phyloP scores from a whole-genome alignment of 192 early-diverging fungal genomes.

The Lobulomyces angularis region DNA sequence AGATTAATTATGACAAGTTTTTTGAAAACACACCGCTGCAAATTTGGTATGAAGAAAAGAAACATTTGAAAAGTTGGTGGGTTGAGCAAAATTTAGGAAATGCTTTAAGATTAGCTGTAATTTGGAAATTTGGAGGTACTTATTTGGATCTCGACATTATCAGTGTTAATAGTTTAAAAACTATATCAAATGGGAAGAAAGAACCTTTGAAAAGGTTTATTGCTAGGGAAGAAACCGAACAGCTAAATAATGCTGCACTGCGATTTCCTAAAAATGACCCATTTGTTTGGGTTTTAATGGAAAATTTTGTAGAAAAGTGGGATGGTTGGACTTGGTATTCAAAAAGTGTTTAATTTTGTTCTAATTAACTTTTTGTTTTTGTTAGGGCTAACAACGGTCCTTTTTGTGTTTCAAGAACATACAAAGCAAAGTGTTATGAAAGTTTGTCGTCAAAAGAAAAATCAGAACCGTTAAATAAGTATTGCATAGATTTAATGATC shows the following conservation, averaged over 20 bases:
- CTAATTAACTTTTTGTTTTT: too few relatives aligned
- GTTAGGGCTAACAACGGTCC: too few relatives aligned
- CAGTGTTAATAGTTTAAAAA: slow-evolving; percentile 14
- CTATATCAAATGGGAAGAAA: too few relatives aligned
- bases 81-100: slow-evolving; percentile 24
- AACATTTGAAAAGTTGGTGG: slow-evolving; percentile 13
- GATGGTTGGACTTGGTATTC: slow-evolving; percentile 20
- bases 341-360: too few relatives aligned
- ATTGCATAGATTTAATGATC: too few relatives aligned
- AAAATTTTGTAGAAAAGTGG: slow-evolving; percentile 19
- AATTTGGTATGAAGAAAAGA: slow-evolving; percentile 9
- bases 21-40: slow-evolving; percentile 17
- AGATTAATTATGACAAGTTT: slow-evolving; percentile 6
- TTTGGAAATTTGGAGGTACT: slow-evolving; percentile 17
- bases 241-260: slow-evolving; percentile 20
- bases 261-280: slow-evolving; percentile 13
- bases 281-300: slow-evolving; percentile 22
- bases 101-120: slow-evolving; percentile 13
- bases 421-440: too few relatives aligned
- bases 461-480: too few relatives aligned
- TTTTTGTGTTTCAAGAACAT: too few relatives aligned
- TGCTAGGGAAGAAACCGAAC: slow-evolving; percentile 7
- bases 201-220: too few relatives aligned
- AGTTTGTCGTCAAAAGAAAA: too few relatives aligned
- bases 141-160: slow-evolving; percentile 28